Evolutionary conservation across 1,284 basidiomycete genomes (phyloP), one percentile per base, ranked within the genome.

Genomic region (Crucibulum parvulum): DNA sequence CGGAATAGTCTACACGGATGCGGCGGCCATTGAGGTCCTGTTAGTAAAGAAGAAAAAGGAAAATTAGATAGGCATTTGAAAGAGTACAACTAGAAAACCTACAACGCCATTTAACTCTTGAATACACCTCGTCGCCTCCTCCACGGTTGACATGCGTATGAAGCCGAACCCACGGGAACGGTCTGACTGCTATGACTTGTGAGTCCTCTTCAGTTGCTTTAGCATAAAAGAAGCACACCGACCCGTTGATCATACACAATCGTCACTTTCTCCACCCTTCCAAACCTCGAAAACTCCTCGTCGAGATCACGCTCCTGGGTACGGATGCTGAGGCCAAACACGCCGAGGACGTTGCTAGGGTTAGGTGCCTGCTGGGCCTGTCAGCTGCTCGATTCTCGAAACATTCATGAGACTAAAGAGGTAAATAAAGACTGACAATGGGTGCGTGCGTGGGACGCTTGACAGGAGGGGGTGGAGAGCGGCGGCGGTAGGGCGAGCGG

Each of bases 221-320:
- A 51, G 41, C 51, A 53, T 31, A 1, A 43, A 18, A 18, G 35
- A 63, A 58, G 59, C 38, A 36, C n/a, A 80, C 94, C 72, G 72
- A 98, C 96, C 72, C 96, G 84, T 76, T 98, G 96, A 78, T 99
- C 97, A 75, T 99, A 99, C n/a, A 99, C 98, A 67, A 99, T 96
- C 55, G 93, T 93, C 39, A 96, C 95, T 78, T 99, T 99, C 71
- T 97, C 94, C 55, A 99, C 96, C 35, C 89, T 86, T 24, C 96
- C 96, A 67, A 90, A 93, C 50, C 93, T 87, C 68, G 82, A 87
- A 70, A 99, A 99, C 76, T 98, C 96, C 65, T 97, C 92, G 69
- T 98, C 94, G 52, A 99, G 82, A 74, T 99, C 97, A 47, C 92
- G 88, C 75, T 99, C 98, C 60, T 90, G 87, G 3, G 97, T 99